Conservation (phyloP, 2,329 filamentous ascomycete species). For the Hymenoscyphus albidus region DNA sequence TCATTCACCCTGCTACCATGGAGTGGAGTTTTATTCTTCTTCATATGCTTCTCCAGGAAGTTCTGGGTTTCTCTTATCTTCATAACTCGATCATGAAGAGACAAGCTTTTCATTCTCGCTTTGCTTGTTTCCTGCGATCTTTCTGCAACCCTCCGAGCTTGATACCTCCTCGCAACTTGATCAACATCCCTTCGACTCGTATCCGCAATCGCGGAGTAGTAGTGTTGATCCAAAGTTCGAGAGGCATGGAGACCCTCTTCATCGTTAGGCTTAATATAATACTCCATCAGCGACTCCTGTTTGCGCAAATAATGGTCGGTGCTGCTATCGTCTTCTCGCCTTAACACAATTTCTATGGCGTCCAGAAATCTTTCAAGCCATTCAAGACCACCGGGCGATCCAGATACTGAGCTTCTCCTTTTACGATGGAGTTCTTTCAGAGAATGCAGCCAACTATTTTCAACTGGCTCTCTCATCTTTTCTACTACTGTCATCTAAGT, state of each 20-base stretch:
- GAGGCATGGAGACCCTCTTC: not conserved
- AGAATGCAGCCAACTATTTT: not conserved
- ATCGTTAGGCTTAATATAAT: not conserved
- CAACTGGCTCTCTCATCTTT: not conserved
- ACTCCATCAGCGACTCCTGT: not conserved
- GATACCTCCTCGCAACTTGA: not conserved
- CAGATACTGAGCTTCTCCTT: not conserved
- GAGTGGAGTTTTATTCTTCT: not conserved
- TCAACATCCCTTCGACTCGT: not conserved
- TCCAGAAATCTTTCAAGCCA: not conserved
- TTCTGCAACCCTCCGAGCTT: not conserved
- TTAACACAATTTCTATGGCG: not conserved
- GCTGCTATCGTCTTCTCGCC: not conserved
- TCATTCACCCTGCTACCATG: not conserved
- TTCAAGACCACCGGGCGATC: not conserved
- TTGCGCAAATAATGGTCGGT: not conserved
- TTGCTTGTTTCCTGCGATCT: not conserved
- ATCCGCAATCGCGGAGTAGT: not conserved
- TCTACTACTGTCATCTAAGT: not conserved
- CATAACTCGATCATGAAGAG: not conserved
- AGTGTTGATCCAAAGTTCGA: slow-evolving; percentile 1
- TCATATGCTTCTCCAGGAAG: not conserved
- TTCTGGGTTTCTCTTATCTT: not conserved
- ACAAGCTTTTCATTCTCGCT: not conserved
- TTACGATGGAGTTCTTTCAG: not conserved